Conservation (phyloP, 202 grass and related monocot species). For the Panicum virgatum region DNA sequence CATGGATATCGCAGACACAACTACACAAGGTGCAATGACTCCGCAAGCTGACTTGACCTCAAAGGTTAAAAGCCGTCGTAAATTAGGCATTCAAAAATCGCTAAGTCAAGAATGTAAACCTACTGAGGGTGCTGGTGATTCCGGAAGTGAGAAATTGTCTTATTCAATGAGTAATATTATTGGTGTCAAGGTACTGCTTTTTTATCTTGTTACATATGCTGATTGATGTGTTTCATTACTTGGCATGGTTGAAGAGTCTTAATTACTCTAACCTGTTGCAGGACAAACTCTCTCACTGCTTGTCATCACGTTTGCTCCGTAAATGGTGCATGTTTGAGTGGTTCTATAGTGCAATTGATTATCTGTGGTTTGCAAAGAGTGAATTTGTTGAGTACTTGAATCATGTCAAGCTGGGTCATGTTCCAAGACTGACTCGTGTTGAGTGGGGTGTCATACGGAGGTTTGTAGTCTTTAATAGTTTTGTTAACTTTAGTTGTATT, state of each 20-base stretch:
- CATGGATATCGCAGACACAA: conserved; percentile 49
- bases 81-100: conserved; percentile 75
- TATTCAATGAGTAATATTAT: conserved; percentile 45
- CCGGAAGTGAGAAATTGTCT: conserved; percentile 50
- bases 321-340: conserved; percentile 98
- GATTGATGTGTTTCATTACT: conserved; percentile 18
- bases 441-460: conserved; percentile 99
- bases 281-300: conserved; percentile 81
- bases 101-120: conserved; percentile 63
- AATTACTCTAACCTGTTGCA: conserved; percentile 42
- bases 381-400: conserved; percentile 99
- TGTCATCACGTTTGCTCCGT: conserved; percentile 85
- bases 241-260: conserved; percentile 23
- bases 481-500: conserved; percentile 1
- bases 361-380: conserved; percentile 96
- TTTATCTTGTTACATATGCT: conserved; percentile 30
- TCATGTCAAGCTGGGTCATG: conserved; percentile 95
- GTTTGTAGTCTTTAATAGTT: conserved; percentile 44
- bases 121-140: conserved; percentile 48
- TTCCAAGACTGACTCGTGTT: conserved; percentile 86
- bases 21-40: conserved; percentile 40
- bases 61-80: conserved; percentile 65
- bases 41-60: conserved; percentile 49
- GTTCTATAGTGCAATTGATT: conserved; percentile 99
- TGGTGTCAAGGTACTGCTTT: conserved; percentile 64